phyloP scores from a whole-genome alignment of 768 basidiomycete species.

The Omphalotus guepiniiformis region DNA sequence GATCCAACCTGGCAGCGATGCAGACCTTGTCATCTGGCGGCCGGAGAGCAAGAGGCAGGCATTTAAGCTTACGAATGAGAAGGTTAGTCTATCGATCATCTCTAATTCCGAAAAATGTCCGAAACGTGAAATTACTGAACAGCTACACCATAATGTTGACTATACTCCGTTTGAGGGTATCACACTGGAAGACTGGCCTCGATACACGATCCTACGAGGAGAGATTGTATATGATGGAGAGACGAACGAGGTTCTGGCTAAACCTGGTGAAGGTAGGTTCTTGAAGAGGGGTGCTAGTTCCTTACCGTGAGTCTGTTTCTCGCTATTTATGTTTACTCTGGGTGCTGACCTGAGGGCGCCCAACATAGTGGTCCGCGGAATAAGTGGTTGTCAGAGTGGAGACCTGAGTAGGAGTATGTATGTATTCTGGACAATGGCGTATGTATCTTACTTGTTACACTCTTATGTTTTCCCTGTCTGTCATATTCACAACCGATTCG shows the following conservation, averaged over 20 bases:
- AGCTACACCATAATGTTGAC: conserved; percentile 23
- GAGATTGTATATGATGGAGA: conserved; percentile 15
- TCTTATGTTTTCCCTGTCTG: too few species aligned
- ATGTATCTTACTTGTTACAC: too few species aligned
- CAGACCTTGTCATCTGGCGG: conserved; percentile 28
- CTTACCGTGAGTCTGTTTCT: background rate
- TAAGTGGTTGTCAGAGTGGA: background rate
- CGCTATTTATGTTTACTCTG: background rate
- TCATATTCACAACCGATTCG: too few species aligned
- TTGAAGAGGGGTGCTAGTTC: background rate
- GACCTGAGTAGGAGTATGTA: background rate
- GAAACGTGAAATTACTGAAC: background rate
- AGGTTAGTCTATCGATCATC: background rate
- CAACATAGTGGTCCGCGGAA: background rate
- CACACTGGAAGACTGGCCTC: conserved; percentile 28
- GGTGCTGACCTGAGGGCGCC: too few species aligned
- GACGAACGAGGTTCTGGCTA: conserved; percentile 9
- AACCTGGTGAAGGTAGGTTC: conserved; percentile 11
- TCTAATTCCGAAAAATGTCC: background rate
- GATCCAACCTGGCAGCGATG: conserved; percentile 28
- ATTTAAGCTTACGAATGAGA: background rate
- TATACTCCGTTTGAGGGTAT: conserved; percentile 33
- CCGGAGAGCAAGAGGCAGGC: background rate
- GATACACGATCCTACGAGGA: conserved; percentile 17
- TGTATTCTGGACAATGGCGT: background rate